Base-by-base conservation (phyloP, 306 rosid genomes). In the Castanea mollissima region DNA sequence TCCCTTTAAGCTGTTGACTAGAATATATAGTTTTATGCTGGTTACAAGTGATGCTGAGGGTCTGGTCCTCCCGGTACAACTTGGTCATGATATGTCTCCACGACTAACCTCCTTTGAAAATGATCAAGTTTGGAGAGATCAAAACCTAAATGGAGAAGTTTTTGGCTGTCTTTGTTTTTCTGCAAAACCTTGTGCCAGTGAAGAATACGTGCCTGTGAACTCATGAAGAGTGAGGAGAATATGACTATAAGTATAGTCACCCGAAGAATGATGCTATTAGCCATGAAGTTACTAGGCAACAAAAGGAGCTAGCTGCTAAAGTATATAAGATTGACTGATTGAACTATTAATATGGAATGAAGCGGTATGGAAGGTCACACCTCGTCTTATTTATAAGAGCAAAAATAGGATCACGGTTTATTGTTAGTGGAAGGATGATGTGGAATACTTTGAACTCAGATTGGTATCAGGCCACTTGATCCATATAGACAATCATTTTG, bases 41-140 rank as follows among this genome's bases (percentile, higher is more conserved):
- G 57, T 55, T 23, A 32, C 79, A 11, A 6, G 75, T 88, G 82
- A 67, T 90, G 93, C 68, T 80, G 83, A 68, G 80, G 86, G 78
- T 90, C 83, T 19, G 91, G 91, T 70, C 91, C 93, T 44, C 86
- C 90, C 0, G 90, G 93, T 9, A 86, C 74, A 52, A 52, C 65
- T 74, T 89, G 84, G 83, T 86, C 91, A 46, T 25, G 78, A 41
- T 8, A 25, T 7, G 52, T 0, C 21, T 20, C 64, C 44, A 0
- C 41, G 23, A 9, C 63, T 70, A 1, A 41, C 23, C n/a, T 27
- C 69, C 38, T 69, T 46, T 46, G 38, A 60, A 76, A 35, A 38
- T 58, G 77, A 5, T 15, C 69, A 67, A 82, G 71, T 20, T 79
- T 81, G 49, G 84, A n/a, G 64, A 52, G 6, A 56, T 84, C 41